Evolutionary conservation across 345 rosid genomes (phyloP), one percentile per base, ranked within the genome.

Genomic region (Tarenaya hassleriana): DNA sequence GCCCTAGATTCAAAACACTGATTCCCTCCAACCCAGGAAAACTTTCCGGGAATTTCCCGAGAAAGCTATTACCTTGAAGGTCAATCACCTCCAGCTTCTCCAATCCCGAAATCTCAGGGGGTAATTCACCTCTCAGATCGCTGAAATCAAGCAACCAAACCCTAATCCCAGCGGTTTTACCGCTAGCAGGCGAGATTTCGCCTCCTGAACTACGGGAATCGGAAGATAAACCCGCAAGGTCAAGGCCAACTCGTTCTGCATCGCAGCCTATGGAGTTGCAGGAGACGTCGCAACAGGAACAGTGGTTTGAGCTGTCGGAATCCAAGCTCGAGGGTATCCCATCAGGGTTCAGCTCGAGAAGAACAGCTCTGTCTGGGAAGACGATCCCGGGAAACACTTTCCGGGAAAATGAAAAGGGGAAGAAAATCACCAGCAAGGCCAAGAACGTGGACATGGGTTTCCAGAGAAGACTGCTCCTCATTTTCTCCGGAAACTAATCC

Each of bases 251-350:
- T 40, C 52, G n/a, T 34, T 1, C 17, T 8, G 20, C 66, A 34
- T 45, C 63, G n/a, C n/a, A n/a, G 51, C 69, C 48, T 55, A n/a
- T 47, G 16, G 75, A 63, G 75, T 75, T 65, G 47, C 81, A 79
- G 5, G 74, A 40, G 7, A 76, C 79, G 27, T 79, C 85, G 27
- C 14, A 41, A 79, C 77, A 79, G 6, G 79, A 73, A 61, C 79
- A 79, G 58, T 63, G 74, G 56, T 59, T 47, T 13, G 58, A 46
- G 45, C 27, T 64, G 56, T 43, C 21, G 1, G 67, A 41, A 57
- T 56, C 50, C 81, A 75, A 73, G 52, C 69, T 62, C 8, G 80
- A 75, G 18, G 75, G 78, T 21, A 68, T 44, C 29, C 73, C 77
- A 50, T 67, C 41, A 37, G 73, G 70, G 53, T 73, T 73, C 68